Evolutionary conservation across 495 filamentous ascomycete genomes (phyloP), one percentile per base, ranked within the genome.

Genomic region (Aspergillus coremiiformis): DNA sequence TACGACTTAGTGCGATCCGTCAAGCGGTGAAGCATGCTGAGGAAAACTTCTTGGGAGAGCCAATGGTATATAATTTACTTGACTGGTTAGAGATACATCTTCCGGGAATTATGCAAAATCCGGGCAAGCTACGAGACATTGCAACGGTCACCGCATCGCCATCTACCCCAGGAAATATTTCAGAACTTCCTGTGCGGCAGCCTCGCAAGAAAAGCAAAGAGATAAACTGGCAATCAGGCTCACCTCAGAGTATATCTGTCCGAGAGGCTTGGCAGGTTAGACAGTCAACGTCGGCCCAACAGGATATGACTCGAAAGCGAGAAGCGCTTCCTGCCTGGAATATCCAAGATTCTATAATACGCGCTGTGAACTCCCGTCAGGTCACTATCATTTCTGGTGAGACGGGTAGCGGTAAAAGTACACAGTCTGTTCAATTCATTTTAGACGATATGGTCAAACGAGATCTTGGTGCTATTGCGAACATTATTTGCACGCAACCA

Each of bases 331-430:
- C 93, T 0, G 94, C 93, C 4, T 98, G 93, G 93, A 80, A 83
- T 53, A 79, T 88, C 30, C 84, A 79, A 65, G 82, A 90, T 30
- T 71, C 78, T 9, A 87, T 98, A 23, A 77, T 96, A 22, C 60
- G 76, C 11, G 82, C 87, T 3, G 84, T 97, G 17, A 78, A 78
- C 27, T 62, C 72, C 4, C 80, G 89, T 61, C 90, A 95, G 66
- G 88, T 97, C 19, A 92, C 87, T 4, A 97, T 98, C 55, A 94
- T 98, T 47, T 92, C 90, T 23, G 93, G 93, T 56, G 93, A 96
- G 69, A 98, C 93, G 6, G 93, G 93, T 48, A 94, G 88, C 39
- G 93, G 93, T 60, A 98, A 98, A 66, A 95, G 90, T 49, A 98
- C 93, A 0, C 93, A 98, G 66, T 89, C 89, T 11, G 93, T 96